These are phyloP conservation scores for Eucalyptus erythrocorys DNA, from an alignment of 345 rosid species.

Conservation along the genomic window DNA sequence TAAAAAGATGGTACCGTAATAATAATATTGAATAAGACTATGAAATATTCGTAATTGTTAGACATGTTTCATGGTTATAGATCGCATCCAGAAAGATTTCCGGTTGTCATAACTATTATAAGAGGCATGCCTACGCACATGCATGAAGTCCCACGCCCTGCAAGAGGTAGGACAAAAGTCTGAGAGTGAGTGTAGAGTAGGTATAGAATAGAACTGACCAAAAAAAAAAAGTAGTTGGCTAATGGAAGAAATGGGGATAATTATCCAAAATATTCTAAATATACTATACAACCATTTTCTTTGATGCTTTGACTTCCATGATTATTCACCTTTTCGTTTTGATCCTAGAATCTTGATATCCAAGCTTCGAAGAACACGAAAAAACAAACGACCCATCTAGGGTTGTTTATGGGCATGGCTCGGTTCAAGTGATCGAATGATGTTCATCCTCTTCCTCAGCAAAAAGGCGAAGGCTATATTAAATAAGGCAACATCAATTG, in stretches of 20 bases:
- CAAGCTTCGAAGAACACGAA: neutral
- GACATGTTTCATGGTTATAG: neutral
- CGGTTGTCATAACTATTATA: neutral
- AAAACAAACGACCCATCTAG: neutral
- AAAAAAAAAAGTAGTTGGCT: neutral
- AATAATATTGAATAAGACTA: too few species aligned
- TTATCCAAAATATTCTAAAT: neutral
- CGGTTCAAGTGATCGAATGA: neutral
- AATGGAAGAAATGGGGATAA: neutral
- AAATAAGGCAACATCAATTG: neutral
- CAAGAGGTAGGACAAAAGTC: too few species aligned
- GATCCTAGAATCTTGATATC: neutral
- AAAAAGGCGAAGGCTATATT: neutral
- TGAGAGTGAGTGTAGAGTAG: too few species aligned
- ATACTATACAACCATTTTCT: neutral
- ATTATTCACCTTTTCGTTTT: neutral
- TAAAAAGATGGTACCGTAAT: neutral
- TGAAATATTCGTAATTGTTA: neutral
- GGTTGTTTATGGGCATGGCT: neutral
- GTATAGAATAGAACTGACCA: too few species aligned
- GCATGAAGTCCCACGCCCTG: too few species aligned
- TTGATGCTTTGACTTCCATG: neutral
- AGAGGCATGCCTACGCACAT: neutral
- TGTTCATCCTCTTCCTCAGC: neutral
- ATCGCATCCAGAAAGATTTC: neutral